Percentiles rank a stretch among this genome's conserved stretches.
Evolutionary conservation across 176 grass and related monocot genomes (phyloP).

Genomic region (Carex myosuroides): DNA sequence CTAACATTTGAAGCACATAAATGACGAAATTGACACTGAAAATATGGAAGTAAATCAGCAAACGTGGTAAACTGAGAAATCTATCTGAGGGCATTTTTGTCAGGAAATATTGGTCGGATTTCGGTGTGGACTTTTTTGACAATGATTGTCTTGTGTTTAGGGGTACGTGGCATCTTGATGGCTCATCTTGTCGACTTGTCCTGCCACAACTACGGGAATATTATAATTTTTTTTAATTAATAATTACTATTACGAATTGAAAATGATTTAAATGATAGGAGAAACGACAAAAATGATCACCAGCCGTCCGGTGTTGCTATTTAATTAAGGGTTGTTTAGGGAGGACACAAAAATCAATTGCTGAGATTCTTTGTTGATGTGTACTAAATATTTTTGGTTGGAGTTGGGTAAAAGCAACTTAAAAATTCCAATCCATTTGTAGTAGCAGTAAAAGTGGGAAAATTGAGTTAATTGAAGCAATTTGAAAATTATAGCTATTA

Average conservation of each 20-base stretch:
- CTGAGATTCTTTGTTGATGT: not conserved
- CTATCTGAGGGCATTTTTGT: not conserved
- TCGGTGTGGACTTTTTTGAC: slow-evolving; percentile 22
- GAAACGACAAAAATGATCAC: slow-evolving; percentile 3
- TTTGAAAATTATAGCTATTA: too few species aligned
- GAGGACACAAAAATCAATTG: not conserved
- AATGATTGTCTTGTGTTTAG: slow-evolving; percentile 3
- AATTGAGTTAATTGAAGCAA: too few species aligned
- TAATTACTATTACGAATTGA: not conserved
- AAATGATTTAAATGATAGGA: not conserved
- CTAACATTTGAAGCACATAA: too few species aligned
- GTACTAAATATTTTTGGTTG: not conserved
- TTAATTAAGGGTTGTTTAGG: slow-evolving; percentile 12
- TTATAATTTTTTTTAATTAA: not conserved
- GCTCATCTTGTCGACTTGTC: not conserved
- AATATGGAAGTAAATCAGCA: not conserved
- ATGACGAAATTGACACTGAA: not conserved
- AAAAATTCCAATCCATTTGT: too few species aligned
- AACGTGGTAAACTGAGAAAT: not conserved
- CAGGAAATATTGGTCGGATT: slow-evolving; percentile 16
- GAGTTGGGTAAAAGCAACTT: too few species aligned
- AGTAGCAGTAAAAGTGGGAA: too few species aligned
- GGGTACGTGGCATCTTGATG: slow-evolving; percentile 11
- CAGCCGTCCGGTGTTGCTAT: not conserved
- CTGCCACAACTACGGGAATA: not conserved